Base-by-base conservation (phyloP, 345 rosid species). In the Sonneratia alba region DNA sequence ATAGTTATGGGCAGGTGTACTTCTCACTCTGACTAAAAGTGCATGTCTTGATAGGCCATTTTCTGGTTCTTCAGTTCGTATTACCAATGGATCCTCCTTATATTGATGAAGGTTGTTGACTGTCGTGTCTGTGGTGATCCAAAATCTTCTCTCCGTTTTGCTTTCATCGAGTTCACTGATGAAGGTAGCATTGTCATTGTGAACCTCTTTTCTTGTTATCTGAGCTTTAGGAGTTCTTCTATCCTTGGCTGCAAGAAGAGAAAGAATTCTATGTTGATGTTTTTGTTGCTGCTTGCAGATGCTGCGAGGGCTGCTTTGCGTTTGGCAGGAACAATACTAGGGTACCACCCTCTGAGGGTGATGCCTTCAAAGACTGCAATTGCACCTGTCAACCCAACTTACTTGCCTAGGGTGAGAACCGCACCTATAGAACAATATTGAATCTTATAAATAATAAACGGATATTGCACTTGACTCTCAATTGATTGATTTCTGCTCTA, bases 361-460 rank as follows among this genome's bases (percentile, higher is more conserved):
- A 86, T 96, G 85, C 98, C 99, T 79, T 96, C 99, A 67, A 96
- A 87, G 87, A 96, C 99, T 22, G 99, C 99, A 63, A 96, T 96
- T 74, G 99, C 99, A 22, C 99, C 99, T 63, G 98, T 96, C 74
- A 96, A 96, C 85, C 98, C 99, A 15, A 90, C 98, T 42, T 96
- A 88, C 73, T 85, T 96, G 84, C 99, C 99, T 9, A 84, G 89
- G 86, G 98, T 92, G 79, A 80, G 90, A 43, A 67, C 70, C 70
- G 49, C 55, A 76, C 19, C 70, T 3, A 56, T 55, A 19, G 0
- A 6, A 7, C 13, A 10, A 18, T 53, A 53, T 19, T 18, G 9
- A 19, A 53, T 53, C 16, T 22, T 53, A 22, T 11, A 53, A 19
- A 49, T 56, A 71, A 36, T 40, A 27, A 21, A 6, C 7, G 43